Conservation (phyloP, 208 protist species). For the Naegleria lovaniensis region DNA sequence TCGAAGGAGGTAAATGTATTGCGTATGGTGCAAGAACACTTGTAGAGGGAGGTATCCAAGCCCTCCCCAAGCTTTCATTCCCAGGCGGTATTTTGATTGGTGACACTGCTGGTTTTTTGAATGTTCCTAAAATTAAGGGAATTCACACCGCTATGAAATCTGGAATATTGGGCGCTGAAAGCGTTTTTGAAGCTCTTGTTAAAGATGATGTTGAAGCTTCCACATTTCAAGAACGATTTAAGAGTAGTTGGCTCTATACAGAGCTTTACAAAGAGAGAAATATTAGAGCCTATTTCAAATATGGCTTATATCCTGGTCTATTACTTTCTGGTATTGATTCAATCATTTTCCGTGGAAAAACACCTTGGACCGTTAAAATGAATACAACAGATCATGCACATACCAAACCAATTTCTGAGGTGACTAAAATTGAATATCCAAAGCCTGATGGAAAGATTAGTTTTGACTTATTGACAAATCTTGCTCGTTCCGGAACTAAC, state of each 20-base stretch:
- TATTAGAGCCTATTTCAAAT: constrained; percentile 76
- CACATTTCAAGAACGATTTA: constrained; percentile 70
- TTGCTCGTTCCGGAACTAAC: constrained; percentile 84
- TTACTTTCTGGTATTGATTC: constrained; percentile 71
- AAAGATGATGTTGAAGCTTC: constrained; percentile 51
- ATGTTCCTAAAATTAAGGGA: constrained; percentile 95
- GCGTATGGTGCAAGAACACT: constrained; percentile 89
- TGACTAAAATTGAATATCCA: constrained; percentile 84
- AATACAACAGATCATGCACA: constrained; percentile 58
- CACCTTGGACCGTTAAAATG: constrained; percentile 80
- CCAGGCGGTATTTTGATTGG: constrained; percentile 79
- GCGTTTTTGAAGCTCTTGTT: constrained; percentile 50
- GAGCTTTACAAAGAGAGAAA: constrained; percentile 87
- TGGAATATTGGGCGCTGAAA: constrained; percentile 36
- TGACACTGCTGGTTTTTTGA: constrained; percentile 93
- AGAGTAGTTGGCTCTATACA: constrained; percentile 81
- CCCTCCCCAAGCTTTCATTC: constrained; percentile 86
- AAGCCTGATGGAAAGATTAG: constrained; percentile 88
- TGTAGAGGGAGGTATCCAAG: constrained; percentile 86
- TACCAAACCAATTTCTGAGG: constrained; percentile 64
- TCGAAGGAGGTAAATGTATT: constrained; percentile 80
- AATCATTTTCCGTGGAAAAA: constrained; percentile 63
- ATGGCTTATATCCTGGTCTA: constrained; percentile 68
- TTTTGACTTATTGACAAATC: constrained; percentile 92
- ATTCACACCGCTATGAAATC: constrained; percentile 91